Evolutionary conservation across 495 filamentous ascomycete species (phyloP), one percentile per base, ranked within the genome.

Genomic region (Elaphomyces granulatus): DNA sequence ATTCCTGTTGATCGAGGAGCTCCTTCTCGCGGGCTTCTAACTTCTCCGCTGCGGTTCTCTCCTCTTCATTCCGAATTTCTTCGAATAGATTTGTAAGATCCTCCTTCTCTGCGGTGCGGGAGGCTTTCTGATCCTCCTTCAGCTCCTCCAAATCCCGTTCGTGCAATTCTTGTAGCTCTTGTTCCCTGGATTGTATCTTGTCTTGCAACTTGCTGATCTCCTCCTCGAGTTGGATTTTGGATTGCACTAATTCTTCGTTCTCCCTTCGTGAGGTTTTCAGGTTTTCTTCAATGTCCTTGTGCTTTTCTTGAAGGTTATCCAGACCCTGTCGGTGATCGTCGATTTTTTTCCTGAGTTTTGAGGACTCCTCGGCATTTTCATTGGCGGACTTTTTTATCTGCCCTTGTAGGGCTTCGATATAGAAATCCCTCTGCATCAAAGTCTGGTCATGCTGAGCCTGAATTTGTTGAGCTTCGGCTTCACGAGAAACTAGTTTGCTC

Each of bases 241-340:
- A 37, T 15, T 55, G 43, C 2, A 54, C 51, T 15, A 68, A 54
- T 47, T 71, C 59, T 36, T 63, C 55, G 34, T 63, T 63, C 19
- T 52, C 51, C 38, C 58, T 63, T 36, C 66, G 61, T 3, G 61
- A 62, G 12, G 46, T 48, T 4, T 50, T 50, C 15, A 70, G 37
- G 20, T 44, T 60, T 19, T 69, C 58, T 44, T 68, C 57, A 6
- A 75, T 53, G 28, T 73, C 67, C 19, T 63, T 67, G 17, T 75
- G 59, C 48, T 70, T 65, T 28, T 69, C 69, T 34, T 74, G 70
- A 15, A 78, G 50, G 41, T 74, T 70, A 17, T 63, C 63, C 3
- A 81, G 59, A 50, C 81, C 77, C 20, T 66, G 55, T 9, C 65
- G 69, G 3, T 73, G 53, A 35, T 69, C 63, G 28, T 60, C 66